Evolutionary conservation across 495 filamentous ascomycete genomes (phyloP).

Genomic region (Terfezia claveryi): DNA sequence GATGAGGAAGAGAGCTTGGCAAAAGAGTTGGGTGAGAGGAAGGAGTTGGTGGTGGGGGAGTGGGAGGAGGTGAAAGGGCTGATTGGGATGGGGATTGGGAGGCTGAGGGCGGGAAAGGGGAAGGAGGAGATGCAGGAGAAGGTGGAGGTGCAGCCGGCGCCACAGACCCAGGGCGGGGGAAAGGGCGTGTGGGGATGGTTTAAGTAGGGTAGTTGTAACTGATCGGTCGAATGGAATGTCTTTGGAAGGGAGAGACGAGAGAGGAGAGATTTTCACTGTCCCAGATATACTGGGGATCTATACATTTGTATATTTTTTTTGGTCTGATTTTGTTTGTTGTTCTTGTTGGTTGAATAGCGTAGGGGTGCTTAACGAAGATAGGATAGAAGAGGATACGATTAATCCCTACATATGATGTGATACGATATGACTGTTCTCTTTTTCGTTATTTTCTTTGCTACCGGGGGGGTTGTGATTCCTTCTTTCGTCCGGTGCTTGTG

Average conservation of each 20-base stretch:
- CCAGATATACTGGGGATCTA: background rate
- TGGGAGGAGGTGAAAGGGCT: slow-evolving; percentile 5
- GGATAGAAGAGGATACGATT: too few relatives aligned
- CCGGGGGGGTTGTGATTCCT: too few relatives aligned
- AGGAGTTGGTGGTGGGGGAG: slow-evolving; percentile 14
- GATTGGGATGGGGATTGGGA: slow-evolving; percentile 4
- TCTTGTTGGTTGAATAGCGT: background rate
- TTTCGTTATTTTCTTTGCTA: background rate
- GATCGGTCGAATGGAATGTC: background rate
- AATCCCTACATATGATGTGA: too few relatives aligned
- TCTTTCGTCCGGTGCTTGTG: too few relatives aligned
- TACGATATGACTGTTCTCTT: background rate
- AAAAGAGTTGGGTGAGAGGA: slow-evolving; percentile 17
- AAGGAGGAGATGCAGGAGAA: background rate
- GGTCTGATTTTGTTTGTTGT: background rate
- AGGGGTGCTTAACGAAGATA: background rate
- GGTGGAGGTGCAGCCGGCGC: background rate
- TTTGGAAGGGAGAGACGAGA: too few relatives aligned
- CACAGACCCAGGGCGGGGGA: background rate
- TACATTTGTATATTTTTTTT: background rate
- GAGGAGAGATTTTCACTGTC: too few relatives aligned
- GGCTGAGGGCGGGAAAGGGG: slow-evolving; percentile 3
- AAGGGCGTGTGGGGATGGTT: background rate
- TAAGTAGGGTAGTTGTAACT: background rate
- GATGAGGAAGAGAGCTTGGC: slow-evolving; percentile 7